Evolutionary conservation across 106 monocot genomes (phyloP).

Genomic region (Phalaenopsis aphrodite): DNA sequence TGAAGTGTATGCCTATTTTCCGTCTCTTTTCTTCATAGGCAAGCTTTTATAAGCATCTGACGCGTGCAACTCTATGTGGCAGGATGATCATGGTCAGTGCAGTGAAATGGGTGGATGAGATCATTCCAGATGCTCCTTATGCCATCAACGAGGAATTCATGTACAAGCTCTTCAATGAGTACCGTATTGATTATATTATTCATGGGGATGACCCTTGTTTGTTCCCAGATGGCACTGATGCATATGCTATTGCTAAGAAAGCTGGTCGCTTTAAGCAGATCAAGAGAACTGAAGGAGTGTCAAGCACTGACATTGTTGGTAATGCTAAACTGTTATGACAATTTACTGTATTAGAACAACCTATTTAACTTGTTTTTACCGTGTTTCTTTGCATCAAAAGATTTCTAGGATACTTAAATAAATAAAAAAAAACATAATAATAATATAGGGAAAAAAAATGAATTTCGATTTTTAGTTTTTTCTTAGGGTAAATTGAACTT

Average conservation of each 20-base stretch:
- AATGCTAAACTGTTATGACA: not conserved
- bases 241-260: conserved; percentile 97
- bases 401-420: not conserved
- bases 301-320: conserved; percentile 77
- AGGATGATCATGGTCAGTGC: conserved; percentile 96
- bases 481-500: not conserved
- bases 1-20: not conserved
- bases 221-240: conserved; percentile 89
- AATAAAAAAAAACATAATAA: too few relatives aligned
- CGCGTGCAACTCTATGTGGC: not conserved
- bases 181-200: conserved; percentile 70
- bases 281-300: conserved; percentile 87
- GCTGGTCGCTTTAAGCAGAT: conserved; percentile 74
- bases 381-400: not conserved
- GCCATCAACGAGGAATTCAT: conserved; percentile 98
- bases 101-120: conserved; percentile 93
- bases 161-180: conserved; percentile 67
- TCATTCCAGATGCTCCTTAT: conserved; percentile 94
- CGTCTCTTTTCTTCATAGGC: not conserved
- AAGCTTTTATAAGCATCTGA: not conserved
- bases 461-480: not conserved
- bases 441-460: too few relatives aligned
- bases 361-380: not conserved
- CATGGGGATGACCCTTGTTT: conserved; percentile 81
- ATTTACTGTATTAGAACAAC: not conserved